Percentiles rank a stretch among this genome's conserved stretches.
Evolutionary conservation across 75 land plant species (phyloP).

Genomic region (Pinus tabuliformis): DNA sequence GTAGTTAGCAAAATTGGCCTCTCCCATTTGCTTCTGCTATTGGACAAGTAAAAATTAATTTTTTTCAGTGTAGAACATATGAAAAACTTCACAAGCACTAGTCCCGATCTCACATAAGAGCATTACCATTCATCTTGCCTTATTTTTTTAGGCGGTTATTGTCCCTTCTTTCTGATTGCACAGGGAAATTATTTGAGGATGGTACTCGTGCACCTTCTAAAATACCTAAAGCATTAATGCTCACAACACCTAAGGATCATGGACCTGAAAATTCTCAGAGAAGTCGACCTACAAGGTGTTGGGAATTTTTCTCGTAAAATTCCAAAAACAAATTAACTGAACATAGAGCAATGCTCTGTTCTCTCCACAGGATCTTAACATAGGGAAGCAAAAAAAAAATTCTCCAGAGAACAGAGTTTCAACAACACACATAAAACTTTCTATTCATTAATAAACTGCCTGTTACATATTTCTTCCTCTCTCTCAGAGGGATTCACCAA

Average conservation of each 20-base stretch:
- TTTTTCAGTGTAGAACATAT: neutral
- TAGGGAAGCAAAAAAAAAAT: too few species aligned
- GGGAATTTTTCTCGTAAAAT: too few species aligned
- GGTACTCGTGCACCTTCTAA: too few species aligned
- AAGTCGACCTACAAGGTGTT: slow-evolving; percentile 57
- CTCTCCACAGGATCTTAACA: neutral
- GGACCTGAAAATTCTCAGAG: slow-evolving; percentile 65
- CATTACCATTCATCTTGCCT: neutral
- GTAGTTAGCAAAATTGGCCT: neutral
- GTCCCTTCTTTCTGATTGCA: neutral
- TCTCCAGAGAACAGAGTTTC: too few species aligned
- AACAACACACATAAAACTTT: too few species aligned
- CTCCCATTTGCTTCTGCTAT: neutral
- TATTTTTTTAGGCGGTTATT: neutral
- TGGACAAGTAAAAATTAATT: neutral
- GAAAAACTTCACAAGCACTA: neutral
- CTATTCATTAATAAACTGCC: too few species aligned
- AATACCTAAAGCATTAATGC: neutral
- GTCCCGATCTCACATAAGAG: neutral
- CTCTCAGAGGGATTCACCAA: too few species aligned
- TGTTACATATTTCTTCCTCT: too few species aligned
- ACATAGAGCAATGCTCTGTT: too few species aligned
- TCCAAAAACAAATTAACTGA: too few species aligned
- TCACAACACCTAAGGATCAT: slow-evolving; percentile 84
- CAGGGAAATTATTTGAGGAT: too few species aligned